Percentiles rank a stretch among this genome's conserved stretches.
Conservation (phyloP, 2,329 filamentous ascomycete species). For the Scedosporium boydii region DNA sequence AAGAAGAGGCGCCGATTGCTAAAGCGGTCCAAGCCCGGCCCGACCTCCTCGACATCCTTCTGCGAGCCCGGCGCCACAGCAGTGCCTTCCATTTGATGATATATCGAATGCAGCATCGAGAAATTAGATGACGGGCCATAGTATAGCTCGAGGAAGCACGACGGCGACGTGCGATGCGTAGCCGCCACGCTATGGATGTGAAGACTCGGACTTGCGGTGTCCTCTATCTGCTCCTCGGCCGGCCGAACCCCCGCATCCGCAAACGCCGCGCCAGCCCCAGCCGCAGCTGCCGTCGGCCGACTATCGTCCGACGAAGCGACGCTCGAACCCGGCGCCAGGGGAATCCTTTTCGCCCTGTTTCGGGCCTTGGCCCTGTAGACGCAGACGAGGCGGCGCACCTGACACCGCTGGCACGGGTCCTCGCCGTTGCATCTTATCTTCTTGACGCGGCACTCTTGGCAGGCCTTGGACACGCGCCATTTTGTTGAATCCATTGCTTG, state of each 20-base stretch:
- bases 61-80: conserved; percentile 13
- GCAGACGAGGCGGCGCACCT: conserved; percentile 16
- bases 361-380: conserved; percentile 22
- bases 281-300: not conserved
- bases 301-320: not conserved
- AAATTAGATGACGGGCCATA: conserved; percentile 38
- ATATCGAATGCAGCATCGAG: conserved; percentile 24
- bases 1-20: conserved; percentile 20
- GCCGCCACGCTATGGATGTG: conserved; percentile 34
- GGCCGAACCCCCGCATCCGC: not conserved
- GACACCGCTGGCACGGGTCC: conserved; percentile 19
- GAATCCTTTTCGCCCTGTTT: conserved; percentile 17
- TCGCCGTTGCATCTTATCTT: conserved; percentile 23
- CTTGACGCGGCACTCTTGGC: conserved; percentile 21
- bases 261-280: not conserved
- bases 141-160: conserved; percentile 32
- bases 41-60: conserved; percentile 19
- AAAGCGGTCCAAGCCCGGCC: conserved; percentile 21
- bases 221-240: not conserved
- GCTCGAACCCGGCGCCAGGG: conserved; percentile 6
- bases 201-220: conserved; percentile 13
- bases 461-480: conserved; percentile 20
- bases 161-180: conserved; percentile 33
- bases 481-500: conserved; percentile 4
- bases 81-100: conserved; percentile 21